Percentiles rank a stretch among this genome's conserved stretches.
These are phyloP conservation scores for Panicum miliaceum DNA, from an alignment of 176 grass and related monocot genomes.

Conservation along the genomic window DNA sequence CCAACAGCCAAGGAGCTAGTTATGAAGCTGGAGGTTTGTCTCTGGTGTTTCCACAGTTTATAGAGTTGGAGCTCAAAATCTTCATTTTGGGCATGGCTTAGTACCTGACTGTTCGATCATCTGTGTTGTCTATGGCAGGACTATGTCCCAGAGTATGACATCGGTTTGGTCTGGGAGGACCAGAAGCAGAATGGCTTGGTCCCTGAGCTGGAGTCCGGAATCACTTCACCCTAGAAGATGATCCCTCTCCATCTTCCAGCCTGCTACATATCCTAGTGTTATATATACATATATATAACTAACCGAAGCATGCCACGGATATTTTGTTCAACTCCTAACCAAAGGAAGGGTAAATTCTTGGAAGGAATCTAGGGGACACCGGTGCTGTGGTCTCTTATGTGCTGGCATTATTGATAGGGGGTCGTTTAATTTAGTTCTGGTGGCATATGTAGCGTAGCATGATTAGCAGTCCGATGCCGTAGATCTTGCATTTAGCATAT, in stretches of 20 bases:
- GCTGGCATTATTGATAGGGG: slow-evolving; percentile 9
- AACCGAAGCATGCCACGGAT: slow-evolving; percentile 19
- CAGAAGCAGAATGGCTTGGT: slow-evolving; percentile 59
- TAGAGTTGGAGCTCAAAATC: not conserved
- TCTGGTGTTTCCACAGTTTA: not conserved
- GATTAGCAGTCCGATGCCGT: not conserved
- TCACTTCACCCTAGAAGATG: slow-evolving; percentile 48
- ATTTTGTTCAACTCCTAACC: slow-evolving; percentile 36
- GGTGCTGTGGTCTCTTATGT: slow-evolving; percentile 1
- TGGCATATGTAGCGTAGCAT: slow-evolving; percentile 28
- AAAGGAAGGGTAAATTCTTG: slow-evolving; percentile 32
- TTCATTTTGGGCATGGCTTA: not conserved
- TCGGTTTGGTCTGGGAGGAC: slow-evolving; percentile 74
- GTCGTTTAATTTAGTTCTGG: slow-evolving; percentile 39
- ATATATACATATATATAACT: slow-evolving; percentile 3
- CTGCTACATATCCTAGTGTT: not conserved
- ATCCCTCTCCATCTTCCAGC: slow-evolving; percentile 5
- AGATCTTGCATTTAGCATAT: not conserved
- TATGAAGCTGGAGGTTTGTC: slow-evolving; percentile 72
- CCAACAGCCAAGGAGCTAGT: slow-evolving; percentile 84
- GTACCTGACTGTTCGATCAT: slow-evolving; percentile 26
- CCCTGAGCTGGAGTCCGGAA: slow-evolving; percentile 57
- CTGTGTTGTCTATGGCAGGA: slow-evolving; percentile 48
- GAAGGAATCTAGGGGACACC: not conserved
- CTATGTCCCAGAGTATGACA: slow-evolving; percentile 59